Evolutionary conservation across 495 filamentous ascomycete species (phyloP), one percentile per base, ranked within the genome.

Genomic region (Hyaloscypha finlandica): DNA sequence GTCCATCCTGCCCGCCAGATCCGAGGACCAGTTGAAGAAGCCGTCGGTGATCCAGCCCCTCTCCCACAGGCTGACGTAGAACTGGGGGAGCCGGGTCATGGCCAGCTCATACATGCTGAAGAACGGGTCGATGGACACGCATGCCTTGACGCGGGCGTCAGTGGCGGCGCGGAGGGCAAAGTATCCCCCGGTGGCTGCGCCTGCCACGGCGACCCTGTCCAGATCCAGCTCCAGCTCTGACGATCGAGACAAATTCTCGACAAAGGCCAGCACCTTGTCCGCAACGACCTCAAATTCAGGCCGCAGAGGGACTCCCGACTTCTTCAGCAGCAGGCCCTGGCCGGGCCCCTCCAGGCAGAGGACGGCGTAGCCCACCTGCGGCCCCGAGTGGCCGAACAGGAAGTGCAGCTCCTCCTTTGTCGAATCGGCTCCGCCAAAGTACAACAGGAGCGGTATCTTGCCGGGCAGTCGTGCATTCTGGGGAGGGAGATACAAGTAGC

Each of bases 261-360:
- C 61, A 31, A 68, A 63, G 62, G 81, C 77, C 8, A 84, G 66
- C 3, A 81, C 81, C 71, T 81, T 79, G 0, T 76, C 74, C 0
- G 77, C 76, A 14, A 66, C 64, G 8, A 59, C 39, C 32, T 70
- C 68, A 4, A 11, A 67, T 20, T 70, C 68, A 16, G 68, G 64
- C 12, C 68, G 58, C 71, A 85, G 70, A 1, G 14, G 31, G 3
- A 77, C 4, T 12, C 66, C 68, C 39, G 81, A 52, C 0, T 71
- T 66, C 0, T 74, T 70, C 0, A 83, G 72, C 0, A 74, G 52
- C 2, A 81, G 61, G 0, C 83, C 83, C 62, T 86, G 84, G 0
- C 84, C 83, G 0, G 84, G 84, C 0, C 82, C 83, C 3, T 85
- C 83, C 45, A 80, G 81, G 0, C 73, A 78, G 6, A 86, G 53